Evolutionary conservation across 257 asterid genomes (phyloP), one percentile per base, ranked within the genome.

Genomic region (Fraxinus pennsylvanica): DNA sequence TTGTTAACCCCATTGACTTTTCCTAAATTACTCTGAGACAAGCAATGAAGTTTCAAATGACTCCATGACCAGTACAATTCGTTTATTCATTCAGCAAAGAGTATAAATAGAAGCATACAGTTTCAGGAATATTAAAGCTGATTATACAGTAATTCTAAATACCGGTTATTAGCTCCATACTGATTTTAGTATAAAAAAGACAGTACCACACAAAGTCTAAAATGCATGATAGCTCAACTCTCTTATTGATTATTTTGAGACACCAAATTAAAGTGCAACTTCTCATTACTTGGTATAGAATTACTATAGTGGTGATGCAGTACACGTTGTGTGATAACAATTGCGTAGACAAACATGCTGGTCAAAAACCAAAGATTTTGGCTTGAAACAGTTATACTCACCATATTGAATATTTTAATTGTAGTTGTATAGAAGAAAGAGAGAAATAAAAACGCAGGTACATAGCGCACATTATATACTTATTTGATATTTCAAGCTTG

Each of bases 1-100:
- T 81, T 81, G 59, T 80, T 85, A 67, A 78, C 75, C 72, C 87
- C 89, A 74, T 61, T 82, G 52, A 67, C 78, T 69, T 83, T 78
- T 85, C 84, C 86, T 59, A 78, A 73, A 84, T 83, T 86, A 77
- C 75, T 83, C 98, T 94, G 89, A 86, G 87, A 79, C 81, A 80
- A 43, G 76, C 50, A 52, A 72, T 65, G 43, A 75, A 76, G 76
- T 75, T 84, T 80, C 54, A 85, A 59, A 76, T 81, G 43, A 68
- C 81, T 50, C 47, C 78, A 12, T 47, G 33, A 57, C 13, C 71
- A 25, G 52, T 1, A 13, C 35, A 50, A 33, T 25, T 13, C 21
- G 22, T 71, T 50, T 68, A 78, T 29, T 17, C 17, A 41, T 22
- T 54, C 41, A 47, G 50, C 47, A 65, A 6, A 54, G 22, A 72